Percentiles rank a stretch among this genome's conserved stretches.
Evolutionary conservation across 2,329 filamentous ascomycete species (phyloP).

Genomic region (Verticillium tricorpus): DNA sequence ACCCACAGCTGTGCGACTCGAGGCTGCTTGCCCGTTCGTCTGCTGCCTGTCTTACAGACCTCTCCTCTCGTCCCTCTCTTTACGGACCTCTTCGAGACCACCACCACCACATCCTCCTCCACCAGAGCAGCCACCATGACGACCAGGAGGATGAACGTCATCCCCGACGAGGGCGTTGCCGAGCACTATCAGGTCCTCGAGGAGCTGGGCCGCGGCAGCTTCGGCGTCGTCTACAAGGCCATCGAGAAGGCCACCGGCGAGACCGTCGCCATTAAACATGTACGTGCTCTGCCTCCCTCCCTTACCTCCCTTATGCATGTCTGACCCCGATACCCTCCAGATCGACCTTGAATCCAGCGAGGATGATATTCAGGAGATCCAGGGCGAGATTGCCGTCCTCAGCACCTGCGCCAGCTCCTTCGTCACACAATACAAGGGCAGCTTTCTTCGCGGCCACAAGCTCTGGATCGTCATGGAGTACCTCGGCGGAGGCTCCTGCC

Average conservation of each 20-base stretch:
- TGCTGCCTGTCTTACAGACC: slow-evolving; percentile 5
- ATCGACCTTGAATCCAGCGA: slow-evolving; percentile 98
- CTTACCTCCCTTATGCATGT: not conserved
- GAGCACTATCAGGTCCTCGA: slow-evolving; percentile 91
- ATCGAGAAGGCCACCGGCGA: slow-evolving; percentile 88
- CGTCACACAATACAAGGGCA: slow-evolving; percentile 94
- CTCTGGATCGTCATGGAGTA: slow-evolving; percentile 99
- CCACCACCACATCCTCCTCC: not conserved
- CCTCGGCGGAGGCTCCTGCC: slow-evolving; percentile 87
- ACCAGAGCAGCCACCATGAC: slow-evolving; percentile 36
- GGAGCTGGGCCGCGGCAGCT: slow-evolving; percentile 93
- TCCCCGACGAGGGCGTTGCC: slow-evolving; percentile 62
- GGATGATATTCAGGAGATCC: slow-evolving; percentile 97
- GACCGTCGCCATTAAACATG: slow-evolving; percentile 94
- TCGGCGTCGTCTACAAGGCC: slow-evolving; percentile 95
- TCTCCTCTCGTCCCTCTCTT: slow-evolving; percentile 8
- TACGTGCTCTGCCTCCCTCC: slow-evolving; percentile 39
- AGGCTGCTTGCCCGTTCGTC: not conserved
- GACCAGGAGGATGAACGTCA: not conserved
- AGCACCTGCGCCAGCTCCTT: slow-evolving; percentile 92
- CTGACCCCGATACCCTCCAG: slow-evolving; percentile 37
- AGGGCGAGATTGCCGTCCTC: slow-evolving; percentile 92
- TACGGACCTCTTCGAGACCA: slow-evolving; percentile 1
- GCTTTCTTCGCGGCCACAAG: slow-evolving; percentile 93
- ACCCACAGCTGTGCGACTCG: not conserved